Evolutionary conservation across 2,329 filamentous ascomycete genomes (phyloP), one percentile per base, ranked within the genome.

Genomic region (Penicillium brasilianum): DNA sequence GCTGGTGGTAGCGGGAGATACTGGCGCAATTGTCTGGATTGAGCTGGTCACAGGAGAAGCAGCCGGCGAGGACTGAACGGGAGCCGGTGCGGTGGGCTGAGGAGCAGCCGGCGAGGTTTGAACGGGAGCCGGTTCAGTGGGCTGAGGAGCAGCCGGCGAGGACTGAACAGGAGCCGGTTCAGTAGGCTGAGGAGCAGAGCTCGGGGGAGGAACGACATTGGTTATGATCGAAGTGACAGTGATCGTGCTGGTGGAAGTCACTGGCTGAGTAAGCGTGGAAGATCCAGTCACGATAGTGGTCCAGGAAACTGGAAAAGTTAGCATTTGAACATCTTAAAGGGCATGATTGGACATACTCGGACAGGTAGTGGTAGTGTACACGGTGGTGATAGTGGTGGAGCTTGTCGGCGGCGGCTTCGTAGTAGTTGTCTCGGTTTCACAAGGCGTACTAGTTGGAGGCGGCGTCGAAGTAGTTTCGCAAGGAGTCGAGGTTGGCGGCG

Each of bases 361-460:
- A 62, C 72, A 74, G 34, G 70, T 70, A 1, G 71, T 74, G 1
- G 72, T 74, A 3, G 63, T 68, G 41, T 64, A 71, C 14, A 65
- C 69, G 8, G 60, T 63, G 1, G 69, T 71, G 10, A 68, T 61
- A n/a, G 62, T 65, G 18, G 51, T 59, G 14, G 61, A 44, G 30
- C 18, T 55, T 2, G 41, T 43, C 7, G 61, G 56, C 20, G 56
- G 51, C 36, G 54, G 13, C 34, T 16, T 9, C 7, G 41, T 11
- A 20, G 41, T 44, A 22, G n/a, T 20, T 1, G 37, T 41, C 37
- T 41, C 37, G 2, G 37, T 41, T n/a, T 41, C 37, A 10, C 37
- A 41, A 9, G 37, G 37, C 18, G 37, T 41, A 3, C n/a, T 9
- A 9, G 37, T 41, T 2, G 16, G n/a, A 10, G 41, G 18, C 4